Evolutionary conservation across 164 flowering plant genomes (phyloP), one percentile per base, ranked within the genome.

Genomic region (Sedum album): DNA sequence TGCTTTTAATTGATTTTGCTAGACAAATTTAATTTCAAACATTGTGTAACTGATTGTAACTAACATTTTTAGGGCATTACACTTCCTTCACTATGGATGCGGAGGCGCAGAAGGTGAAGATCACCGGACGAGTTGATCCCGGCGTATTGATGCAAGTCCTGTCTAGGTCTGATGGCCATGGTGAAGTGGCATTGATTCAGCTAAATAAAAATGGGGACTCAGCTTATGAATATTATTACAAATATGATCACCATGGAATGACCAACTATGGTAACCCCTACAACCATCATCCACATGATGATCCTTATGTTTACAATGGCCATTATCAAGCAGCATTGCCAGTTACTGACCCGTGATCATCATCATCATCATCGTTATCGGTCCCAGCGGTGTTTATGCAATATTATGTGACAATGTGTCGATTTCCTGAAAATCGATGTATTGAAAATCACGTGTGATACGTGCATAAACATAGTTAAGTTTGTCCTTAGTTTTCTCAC

Each of bases 211-310:
- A 11, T 28, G 62, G 62, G 14, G 62, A 57, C 14, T 57, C 62
- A 14, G 5, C 33, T 6, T 57, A 57, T 20, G 62, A 57, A 3
- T 26, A 28, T 2, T 57, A 57, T 17, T 57, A 57, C 33, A 57
- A 28, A 6, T 28, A 57, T 28, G 20, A 57, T 28, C 62, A 57
- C 33, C 62, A 57, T 57, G 26, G 13, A 33, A 57, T 57, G 62
- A 57, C 62, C 62, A 57, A 57, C 33, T 57, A 57, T 28, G 62
- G 62, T 20, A 57, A 57, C 8, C 62, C 62, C 20, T 57, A 57
- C 62, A 57, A 57, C 62, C 62, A 57, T 28, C 20, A 28, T 14
- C 62, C 62, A 2, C 62, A 28, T 26, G 33, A 57, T 17, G 62
- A 57, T 20, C 33, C 33, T 26, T 57, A 8, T 28, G 33, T 15